Conservation (phyloP, 1,284 basidiomycete species). For the Moesziomyces aphidis region DNA sequence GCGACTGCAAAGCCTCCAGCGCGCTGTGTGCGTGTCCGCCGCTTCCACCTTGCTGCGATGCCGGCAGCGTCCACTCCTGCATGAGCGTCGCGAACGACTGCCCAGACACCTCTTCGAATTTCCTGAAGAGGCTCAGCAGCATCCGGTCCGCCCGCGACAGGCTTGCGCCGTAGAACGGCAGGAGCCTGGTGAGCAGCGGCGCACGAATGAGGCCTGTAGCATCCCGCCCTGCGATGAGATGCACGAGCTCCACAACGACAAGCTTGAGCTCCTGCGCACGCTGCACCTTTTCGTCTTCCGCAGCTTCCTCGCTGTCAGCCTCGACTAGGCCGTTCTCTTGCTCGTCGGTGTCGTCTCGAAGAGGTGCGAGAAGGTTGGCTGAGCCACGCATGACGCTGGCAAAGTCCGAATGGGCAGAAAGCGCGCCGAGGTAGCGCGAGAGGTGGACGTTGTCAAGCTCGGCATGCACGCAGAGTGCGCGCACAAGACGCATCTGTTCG, state of each 20-base stretch:
- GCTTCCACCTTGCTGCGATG: conserved; percentile 6
- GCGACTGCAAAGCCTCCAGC: conserved; percentile 76
- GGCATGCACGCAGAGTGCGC: conserved; percentile 67
- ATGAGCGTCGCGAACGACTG: conserved; percentile 71
- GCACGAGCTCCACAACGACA: conserved; percentile 73
- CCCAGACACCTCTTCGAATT: conserved; percentile 81
- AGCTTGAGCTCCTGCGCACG: conserved; percentile 18
- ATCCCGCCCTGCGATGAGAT: conserved; percentile 78
- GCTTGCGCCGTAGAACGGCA: conserved; percentile 80
- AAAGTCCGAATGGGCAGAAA: conserved; percentile 51
- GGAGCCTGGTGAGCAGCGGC: conserved; percentile 80
- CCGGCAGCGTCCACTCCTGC: conserved; percentile 33
- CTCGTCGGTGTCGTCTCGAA: background rate
- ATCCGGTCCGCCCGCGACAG: conserved; percentile 75
- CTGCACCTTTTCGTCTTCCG: conserved; percentile 1
- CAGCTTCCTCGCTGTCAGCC: conserved; percentile 63
- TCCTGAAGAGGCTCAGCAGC: conserved; percentile 79
- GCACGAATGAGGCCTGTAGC: conserved; percentile 84
- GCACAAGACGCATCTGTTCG: conserved; percentile 72
- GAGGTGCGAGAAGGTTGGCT: conserved; percentile 58
- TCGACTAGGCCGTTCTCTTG: background rate
- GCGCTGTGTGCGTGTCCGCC: conserved; percentile 5
- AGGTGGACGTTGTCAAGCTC: conserved; percentile 22
- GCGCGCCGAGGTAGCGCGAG: conserved; percentile 43
- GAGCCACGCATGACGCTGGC: conserved; percentile 24